Evolutionary conservation across 169 alveolate species (phyloP), one percentile per base, ranked within the genome.

Genomic region (Sarcocystis neurona): DNA sequence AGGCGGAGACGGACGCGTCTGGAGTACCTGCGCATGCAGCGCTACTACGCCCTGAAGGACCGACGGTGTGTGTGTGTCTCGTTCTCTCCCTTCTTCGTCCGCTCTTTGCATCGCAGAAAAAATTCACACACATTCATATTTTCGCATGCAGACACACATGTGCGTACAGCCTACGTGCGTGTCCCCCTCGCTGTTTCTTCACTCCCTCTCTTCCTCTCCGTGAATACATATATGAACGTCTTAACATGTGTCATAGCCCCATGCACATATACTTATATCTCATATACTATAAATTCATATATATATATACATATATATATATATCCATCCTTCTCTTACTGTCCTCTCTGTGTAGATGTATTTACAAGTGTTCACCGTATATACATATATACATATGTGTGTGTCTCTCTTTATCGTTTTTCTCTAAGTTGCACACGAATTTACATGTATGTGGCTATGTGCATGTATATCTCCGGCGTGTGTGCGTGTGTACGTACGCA

Each of bases 31-130:
- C 89, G 92, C 50, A 89, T 89, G 92, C 74, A 75, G 23, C 79
- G 92, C n/a, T 89, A 89, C 78, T 89, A 89, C 72, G 89, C 89
- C 0, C 72, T 89, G 53, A 82, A 79, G 32, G 92, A 89, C 75
- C 78, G 92, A 10, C 27, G 92, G 92, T 89, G 37, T 50, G 12
- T 53, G 30, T 53, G 12, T 53, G 12, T 12, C 23, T 12, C 66
- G 66, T 15, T 53, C 23, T 23, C 23, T 53, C 23, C 66, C 23
- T 53, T 23, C 23, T 53, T 53, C 23, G 12, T 53, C 66, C 66
- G 12, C 23, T 53, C 66, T 53, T 53, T 15, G 66, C 66, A 53
- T 53, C 66, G 12, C 66, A 23, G 23, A 23, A 53, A 53, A 53
- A 15, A 12, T 53, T 12, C n/a, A n/a, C n/a, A n/a, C n/a, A n/a